Conservation (phyloP, 2,329 filamentous ascomycete species). For the Calonectria hawksworthii region DNA sequence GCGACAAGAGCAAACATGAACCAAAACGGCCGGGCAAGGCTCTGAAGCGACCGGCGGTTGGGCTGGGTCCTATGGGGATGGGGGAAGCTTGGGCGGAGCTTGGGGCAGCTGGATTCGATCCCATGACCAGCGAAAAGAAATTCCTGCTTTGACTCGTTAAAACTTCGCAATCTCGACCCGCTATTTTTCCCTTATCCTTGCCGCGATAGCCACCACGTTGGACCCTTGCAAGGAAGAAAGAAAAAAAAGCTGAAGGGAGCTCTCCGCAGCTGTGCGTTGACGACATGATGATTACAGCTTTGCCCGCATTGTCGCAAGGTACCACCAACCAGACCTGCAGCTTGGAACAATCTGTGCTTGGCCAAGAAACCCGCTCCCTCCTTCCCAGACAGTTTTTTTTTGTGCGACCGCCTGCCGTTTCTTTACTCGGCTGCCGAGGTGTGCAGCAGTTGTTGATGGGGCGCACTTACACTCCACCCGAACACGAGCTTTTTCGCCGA, state of each 20-base stretch:
- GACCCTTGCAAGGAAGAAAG: neutral
- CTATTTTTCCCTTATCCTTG: constrained; percentile 27
- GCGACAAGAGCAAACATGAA: constrained; percentile 2
- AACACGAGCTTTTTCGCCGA: constrained; percentile 1
- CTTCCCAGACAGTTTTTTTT: neutral
- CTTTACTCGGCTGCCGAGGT: neutral
- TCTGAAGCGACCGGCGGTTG: constrained; percentile 33
- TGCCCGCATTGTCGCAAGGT: constrained; percentile 2
- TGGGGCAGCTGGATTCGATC: constrained; percentile 38
- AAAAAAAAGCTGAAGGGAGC: constrained; percentile 11
- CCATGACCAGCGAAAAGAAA: constrained; percentile 43
- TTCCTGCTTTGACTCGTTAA: constrained; percentile 31
- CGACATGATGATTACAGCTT: constrained; percentile 4
- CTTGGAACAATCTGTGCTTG: neutral
- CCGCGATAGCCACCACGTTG: constrained; percentile 35
- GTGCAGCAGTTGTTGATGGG: neutral
- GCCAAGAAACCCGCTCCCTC: neutral
- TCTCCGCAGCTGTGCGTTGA: constrained; percentile 14
- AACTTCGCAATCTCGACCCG: constrained; percentile 24
- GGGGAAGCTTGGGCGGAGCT: constrained; percentile 36
- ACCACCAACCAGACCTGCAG: constrained; percentile 9
- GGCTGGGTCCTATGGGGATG: constrained; percentile 27
- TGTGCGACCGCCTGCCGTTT: neutral
- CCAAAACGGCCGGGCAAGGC: constrained; percentile 17
- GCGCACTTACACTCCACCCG: constrained; percentile 2